Base-by-base conservation (phyloP, 257 asterid species). In the Perilla frutescens region DNA sequence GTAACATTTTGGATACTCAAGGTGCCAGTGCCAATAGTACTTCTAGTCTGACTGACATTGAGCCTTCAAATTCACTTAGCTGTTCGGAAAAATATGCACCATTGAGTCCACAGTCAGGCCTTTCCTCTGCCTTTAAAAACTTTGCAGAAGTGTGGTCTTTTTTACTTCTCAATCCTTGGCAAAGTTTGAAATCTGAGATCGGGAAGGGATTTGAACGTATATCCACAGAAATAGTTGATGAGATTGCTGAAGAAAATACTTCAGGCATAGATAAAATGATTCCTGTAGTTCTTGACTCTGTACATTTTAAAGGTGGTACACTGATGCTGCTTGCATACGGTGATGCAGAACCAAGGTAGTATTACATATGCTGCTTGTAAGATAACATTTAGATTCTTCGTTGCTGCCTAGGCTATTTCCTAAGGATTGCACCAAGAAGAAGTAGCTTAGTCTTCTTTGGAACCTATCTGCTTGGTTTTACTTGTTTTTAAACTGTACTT, bases 321-420 rank as follows among this genome's bases (percentile, higher is more conserved):
- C 74, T 95, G 72, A 87, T 95, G 97, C 82, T 95, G 78, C 98
- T 95, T 4, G 99, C 97, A 36, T 95, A 95, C 80, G 98, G 99
- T 66, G 99, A 95, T 80, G 71, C 76, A 50, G 99, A 95, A 80
- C 97, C 99, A 29, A 92, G 98, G 98, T 95, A 83, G 76, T 62
- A 73, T 58, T 79, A 47, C 51, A 6, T 12, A 48, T 67, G 51
- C 76, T 74, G 36, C 60, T 60, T 63, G 39, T 61, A 64, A 62
- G 49, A 75, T 56, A 54, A 66, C 36, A 39, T 53, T 68, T 64
- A 62, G 56, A 13, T 56, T 44, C 62, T 50, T 47, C 47, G 75
- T 72, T 79, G 39, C 34, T 68, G 51, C 70, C 47, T 13, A 26
- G 61, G 34, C 58, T 71, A 55, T 58, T 49, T 36, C 57, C 11